Evolutionary conservation across 1,284 basidiomycete genomes (phyloP), one percentile per base, ranked within the genome.

Genomic region (Naganishia sp.): DNA sequence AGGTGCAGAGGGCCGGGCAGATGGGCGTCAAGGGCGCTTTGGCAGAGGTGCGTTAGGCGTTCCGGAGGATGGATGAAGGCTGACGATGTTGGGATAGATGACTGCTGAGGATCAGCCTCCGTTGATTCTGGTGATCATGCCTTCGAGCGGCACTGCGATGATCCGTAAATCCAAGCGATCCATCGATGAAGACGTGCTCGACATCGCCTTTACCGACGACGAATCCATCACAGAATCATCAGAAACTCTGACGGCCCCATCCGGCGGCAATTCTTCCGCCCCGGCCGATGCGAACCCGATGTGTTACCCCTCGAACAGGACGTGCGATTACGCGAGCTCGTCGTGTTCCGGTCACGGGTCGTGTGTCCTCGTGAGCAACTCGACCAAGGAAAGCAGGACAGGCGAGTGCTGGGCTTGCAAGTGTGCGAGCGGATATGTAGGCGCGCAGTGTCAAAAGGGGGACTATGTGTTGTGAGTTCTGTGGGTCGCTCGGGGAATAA

Each of bases 341-440:
- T 56, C 66, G 11, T 78, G 77, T 63, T 74, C 71, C 36, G 76
- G 74, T 13, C 68, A 73, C 21, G 76, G 77, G 7, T 39, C 54
- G 0, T 78, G 77, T 55, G 65, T 70, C 18, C 63, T 76, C 3
- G 71, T 71, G 33, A 45, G 53, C 31, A 73, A 70, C 55, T 67
- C 39, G 7, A 71, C 64, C 6, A 66, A 74, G 31, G 68, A 63
- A 11, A 63, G 52, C 44, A 50, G 36, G n/a, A 55, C 52, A 33
- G 54, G 61, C 13, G 76, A 75, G 52, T 78, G 77, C 59, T 78
- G 76, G 75, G 72, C 72, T 49, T 78, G 77, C 68, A 72, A 72
- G 53, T 75, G 77, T 56, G 54, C 65, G 6, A 69, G 56, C 53
- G 75, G 74, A 15, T 74, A 71, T 63, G 72, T 75, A 10, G 74